A percentile compares a stretch with the other conserved stretches of the same genome.
Conservation (phyloP, 257 asterid genomes). For the Osmanthus fragrans region DNA sequence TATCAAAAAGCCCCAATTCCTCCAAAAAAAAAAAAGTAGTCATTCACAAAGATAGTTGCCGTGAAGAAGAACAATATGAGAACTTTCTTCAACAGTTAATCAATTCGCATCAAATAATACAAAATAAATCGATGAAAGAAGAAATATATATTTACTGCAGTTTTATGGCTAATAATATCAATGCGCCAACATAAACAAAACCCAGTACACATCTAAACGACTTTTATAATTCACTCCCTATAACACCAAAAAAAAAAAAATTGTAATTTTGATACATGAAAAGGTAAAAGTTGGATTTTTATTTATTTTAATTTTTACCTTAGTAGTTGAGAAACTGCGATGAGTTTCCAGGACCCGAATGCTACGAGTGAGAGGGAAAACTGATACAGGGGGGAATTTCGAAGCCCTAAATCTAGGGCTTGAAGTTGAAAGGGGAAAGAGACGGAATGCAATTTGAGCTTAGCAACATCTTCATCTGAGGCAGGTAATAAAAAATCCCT, state of each 20-base stretch:
- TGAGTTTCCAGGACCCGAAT: slow-evolving; percentile 38
- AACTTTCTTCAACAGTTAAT: neutral
- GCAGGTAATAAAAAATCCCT: slow-evolving; percentile 35
- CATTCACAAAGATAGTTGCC: neutral
- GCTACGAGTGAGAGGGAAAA: slow-evolving; percentile 35
- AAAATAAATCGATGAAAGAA: neutral
- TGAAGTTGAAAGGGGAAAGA: slow-evolving; percentile 33
- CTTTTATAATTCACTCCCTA: neutral
- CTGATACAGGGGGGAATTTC: slow-evolving; percentile 42
- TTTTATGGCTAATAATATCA: slow-evolving; percentile 3
- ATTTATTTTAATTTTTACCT: slow-evolving; percentile 41
- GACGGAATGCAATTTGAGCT: slow-evolving; percentile 58
- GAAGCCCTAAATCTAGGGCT: slow-evolving; percentile 43
- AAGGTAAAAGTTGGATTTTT: slow-evolving; percentile 2
- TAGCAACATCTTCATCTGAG: slow-evolving; percentile 58
- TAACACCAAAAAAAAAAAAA: neutral
- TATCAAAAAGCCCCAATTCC: neutral
- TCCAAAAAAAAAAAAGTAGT: neutral
- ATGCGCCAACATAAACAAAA: slow-evolving; percentile 11
- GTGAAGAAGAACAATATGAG: neutral
- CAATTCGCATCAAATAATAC: neutral
- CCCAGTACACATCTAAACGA: slow-evolving; percentile 15
- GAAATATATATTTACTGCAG: neutral
- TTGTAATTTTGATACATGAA: neutral
- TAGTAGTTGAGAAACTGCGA: slow-evolving; percentile 46